A percentile compares a stretch with the other conserved stretches of the same genome.
Conservation (phyloP, 805 yeast genomes). For the Helenozyma baotianmanensis region DNA sequence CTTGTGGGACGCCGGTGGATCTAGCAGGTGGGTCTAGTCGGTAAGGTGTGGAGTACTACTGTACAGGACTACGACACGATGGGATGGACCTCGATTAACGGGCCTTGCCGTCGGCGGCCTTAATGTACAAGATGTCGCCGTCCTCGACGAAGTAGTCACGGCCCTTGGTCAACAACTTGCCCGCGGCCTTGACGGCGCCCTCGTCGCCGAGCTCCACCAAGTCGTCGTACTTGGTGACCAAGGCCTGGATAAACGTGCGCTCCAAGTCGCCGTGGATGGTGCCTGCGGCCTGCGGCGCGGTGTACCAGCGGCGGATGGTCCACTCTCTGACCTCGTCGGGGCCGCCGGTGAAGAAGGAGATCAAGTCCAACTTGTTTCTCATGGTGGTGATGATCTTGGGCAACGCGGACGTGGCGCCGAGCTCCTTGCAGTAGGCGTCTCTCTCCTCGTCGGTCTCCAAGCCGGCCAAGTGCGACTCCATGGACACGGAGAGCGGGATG, state of each 20-base stretch:
- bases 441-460: conserved; percentile 53
- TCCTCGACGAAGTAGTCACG: conserved; percentile 93
- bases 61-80: too few relatives aligned
- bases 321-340: conserved; percentile 82
- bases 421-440: conserved; percentile 60
- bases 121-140: conserved; percentile 87
- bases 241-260: conserved; percentile 75
- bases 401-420: conserved; percentile 72
- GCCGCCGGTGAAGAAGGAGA: conserved; percentile 87
- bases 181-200: conserved; percentile 74
- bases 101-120: conserved; percentile 90
- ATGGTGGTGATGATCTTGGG: conserved; percentile 74
- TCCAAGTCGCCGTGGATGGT: conserved; percentile 82
- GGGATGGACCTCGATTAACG: conserved; percentile 33
- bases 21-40: too few relatives aligned
- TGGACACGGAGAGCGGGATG: conserved; percentile 87
- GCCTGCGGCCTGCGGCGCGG: conserved; percentile 89
- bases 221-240: conserved; percentile 66
- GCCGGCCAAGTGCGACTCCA: conserved; percentile 69
- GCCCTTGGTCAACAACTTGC: conserved; percentile 88
- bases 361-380: conserved; percentile 64
- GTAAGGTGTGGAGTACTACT: too few relatives aligned
- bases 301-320: conserved; percentile 72
- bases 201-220: conserved; percentile 63
- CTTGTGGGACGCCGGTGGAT: too few relatives aligned